Evolutionary conservation across 2,329 filamentous ascomycete species (phyloP), one percentile per base, ranked within the genome.

Genomic region (Lecanicillium sp.): DNA sequence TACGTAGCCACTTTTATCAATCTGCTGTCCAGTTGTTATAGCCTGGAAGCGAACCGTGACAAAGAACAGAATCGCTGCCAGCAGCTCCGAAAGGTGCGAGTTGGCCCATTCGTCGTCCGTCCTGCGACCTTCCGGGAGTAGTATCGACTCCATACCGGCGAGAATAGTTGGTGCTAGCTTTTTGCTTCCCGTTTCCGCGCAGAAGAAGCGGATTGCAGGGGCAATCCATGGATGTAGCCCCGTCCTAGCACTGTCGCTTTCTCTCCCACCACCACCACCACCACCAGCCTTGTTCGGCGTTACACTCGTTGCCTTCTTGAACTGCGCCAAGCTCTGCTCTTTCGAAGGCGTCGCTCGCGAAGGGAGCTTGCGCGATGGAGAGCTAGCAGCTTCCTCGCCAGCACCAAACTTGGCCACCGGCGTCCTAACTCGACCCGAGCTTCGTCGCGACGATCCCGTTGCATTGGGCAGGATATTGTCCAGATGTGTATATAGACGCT

Each of bases 401-500:
- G 45, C 49, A 5, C 47, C 49, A 27, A 59, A 55, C 48, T 55
- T 55, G 35, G 57, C 49, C 13, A 58, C 58, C 19, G 55, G 51
- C n/a, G 56, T 59, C 40, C 63, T 53, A 13, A 46, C 44, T 12
- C 58, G 50, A 2, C 45, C 48, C 6, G 54, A 45, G n/a, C 46
- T 45, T 17, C 49, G 36, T 12, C 59, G 59, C 16, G 50, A 58
- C 35, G 59, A 54, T 5, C 52, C 50, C 5, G 57, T 47, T 13
- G 65, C 48, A 20, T 59, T 59, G 12, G 73, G 71, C 5, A 96
- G 67, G 29, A 81, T 80, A 40, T 76, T 78, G 49, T 90, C 82
- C 43, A 96, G 76, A 55, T 90, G 88, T 22, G 67, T 67, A 57
- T 89, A 92, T 28, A 96, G 70, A 42, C 86, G 85, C 52, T 84